Evolutionary conservation across 192 early-diverging fungal species (phyloP).

Genomic region (Lunasporangiospora selenospora): DNA sequence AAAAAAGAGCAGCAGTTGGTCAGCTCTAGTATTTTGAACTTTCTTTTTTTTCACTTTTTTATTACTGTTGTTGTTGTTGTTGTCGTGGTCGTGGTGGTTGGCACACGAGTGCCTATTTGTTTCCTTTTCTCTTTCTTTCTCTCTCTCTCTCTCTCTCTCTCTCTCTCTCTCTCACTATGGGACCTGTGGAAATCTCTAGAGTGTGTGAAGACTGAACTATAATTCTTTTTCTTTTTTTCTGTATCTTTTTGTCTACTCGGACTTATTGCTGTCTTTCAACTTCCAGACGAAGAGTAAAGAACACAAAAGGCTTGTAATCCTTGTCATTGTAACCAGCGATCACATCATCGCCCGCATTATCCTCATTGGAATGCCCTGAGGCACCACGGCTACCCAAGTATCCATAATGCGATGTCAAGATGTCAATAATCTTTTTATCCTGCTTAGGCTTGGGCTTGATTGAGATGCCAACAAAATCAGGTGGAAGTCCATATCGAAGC

Average conservation of each 20-base stretch:
- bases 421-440: constrained; percentile 81
- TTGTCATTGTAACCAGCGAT: constrained; percentile 94
- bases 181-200: too few species aligned
- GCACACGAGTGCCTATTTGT: too few species aligned
- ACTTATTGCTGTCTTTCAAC: constrained; percentile 42
- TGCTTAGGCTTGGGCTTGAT: constrained; percentile 76
- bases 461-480: constrained; percentile 75
- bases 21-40: background rate
- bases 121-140: background rate
- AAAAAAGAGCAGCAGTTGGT: too few species aligned
- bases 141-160: background rate
- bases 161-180: background rate
- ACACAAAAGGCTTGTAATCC: constrained; percentile 91
- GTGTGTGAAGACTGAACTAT: background rate
- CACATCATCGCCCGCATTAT: constrained; percentile 66
- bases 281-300: constrained; percentile 72
- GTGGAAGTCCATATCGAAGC: constrained; percentile 96
- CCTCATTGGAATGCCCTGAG: constrained; percentile 12
- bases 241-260: background rate
- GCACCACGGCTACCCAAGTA: constrained; percentile 68
- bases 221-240: constrained; percentile 7
- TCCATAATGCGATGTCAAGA: constrained; percentile 81
- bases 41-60: background rate
- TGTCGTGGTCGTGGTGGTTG: too few species aligned
- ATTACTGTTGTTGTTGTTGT: too few species aligned